Evolutionary conservation across 805 yeast species (phyloP), one percentile per base, ranked within the genome.

Genomic region (Ogataea saltuana): DNA sequence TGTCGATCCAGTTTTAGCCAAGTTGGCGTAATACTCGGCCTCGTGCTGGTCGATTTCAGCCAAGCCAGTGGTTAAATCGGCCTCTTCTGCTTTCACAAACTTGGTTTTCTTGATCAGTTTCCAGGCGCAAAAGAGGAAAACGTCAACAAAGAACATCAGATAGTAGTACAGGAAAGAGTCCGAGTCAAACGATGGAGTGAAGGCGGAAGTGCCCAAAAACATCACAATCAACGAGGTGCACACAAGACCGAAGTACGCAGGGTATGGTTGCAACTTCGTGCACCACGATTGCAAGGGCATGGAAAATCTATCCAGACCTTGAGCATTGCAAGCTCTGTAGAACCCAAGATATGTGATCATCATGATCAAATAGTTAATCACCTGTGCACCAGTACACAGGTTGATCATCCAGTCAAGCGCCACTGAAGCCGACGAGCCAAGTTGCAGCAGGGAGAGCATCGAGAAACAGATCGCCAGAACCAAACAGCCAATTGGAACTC

Each of bases 311-410:
- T 70, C 75, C 17, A 77, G 50, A 13, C 73, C 72, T 54, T 85
- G 88, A 1, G 70, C 78, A 39, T 67, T 59, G 54, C 82, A 75
- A 1, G 85, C 89, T 45, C 74, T 72, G 61, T 79, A 76, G 64
- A 84, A 87, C 38, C 80, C 72, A 21, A 82, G 50, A 56, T 80
- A 86, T 16, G 85, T 78, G 37, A 75, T 64, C 59, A 58, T 57
- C 68, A 63, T 63, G 38, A 52, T 47, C 27, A 57, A 47, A 27
- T 61, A 61, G 36, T 61, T 61, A 29, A 51, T 13, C 15, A 58
- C 53, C 43, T 60, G 66, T 13, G 58, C 49, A 48, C 62, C 64
- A 4, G 65, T 60, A 45, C 56, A 48, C 40, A 58, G 44, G 45
- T 61, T 60, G 29, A 61, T 44, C 61, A 63, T 51, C 65, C 67